Base-by-base conservation (phyloP, 2,329 filamentous ascomycete species). In the Phyllosticta citribraziliensis region DNA sequence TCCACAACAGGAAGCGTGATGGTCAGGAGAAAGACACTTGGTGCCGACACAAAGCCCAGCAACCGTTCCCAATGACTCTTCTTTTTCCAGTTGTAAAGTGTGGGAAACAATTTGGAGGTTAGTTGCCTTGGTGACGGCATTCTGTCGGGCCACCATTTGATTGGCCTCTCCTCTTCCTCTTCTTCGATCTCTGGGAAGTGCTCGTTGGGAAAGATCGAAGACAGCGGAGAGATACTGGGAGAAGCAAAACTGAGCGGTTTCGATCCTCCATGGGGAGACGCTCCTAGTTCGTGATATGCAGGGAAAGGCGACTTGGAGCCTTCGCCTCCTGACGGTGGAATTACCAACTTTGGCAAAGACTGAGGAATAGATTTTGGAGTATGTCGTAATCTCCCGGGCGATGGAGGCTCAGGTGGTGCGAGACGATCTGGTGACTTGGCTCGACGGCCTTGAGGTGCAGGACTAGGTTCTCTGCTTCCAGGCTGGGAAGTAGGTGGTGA, bases 1-100 rank as follows among this genome's bases (percentile, higher is more conserved):
- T 97, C 93, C 5, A 96, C 89, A 0, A 99, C 91, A 0, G 95
- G 94, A 4, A 99, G 74, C 0, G 94, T 99, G 55, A 94, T 85
- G 0, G 93, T 93, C 3, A 99, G 80, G 2, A 97, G 76, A 64
- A 99, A 89, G 47, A 99, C 91, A 67, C 88, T 95, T 1, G 92
- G 89, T n/a, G 91, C 87, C 8, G 92, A 92, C 47, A 95, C 81
- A 11, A 94, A 68, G 52, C 91, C 93, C 55, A 97, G 77, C 53
- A 91, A 76, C 69, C 89, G 91, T 67, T 93, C 92, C 85, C 87
- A 91, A n/a, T 88, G 73, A n/a, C 79, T 85, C 74, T 97, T 97
- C 27, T 88, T 84, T 52, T 75, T 78, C 91, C 93, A 99, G 25
- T 82, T 86, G 65, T 86, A 87, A 30, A 99, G 75, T 0, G 93